Evolutionary conservation across 352 stramenopile genomes (phyloP).

Genomic region (Elongisporangium undulatum): DNA sequence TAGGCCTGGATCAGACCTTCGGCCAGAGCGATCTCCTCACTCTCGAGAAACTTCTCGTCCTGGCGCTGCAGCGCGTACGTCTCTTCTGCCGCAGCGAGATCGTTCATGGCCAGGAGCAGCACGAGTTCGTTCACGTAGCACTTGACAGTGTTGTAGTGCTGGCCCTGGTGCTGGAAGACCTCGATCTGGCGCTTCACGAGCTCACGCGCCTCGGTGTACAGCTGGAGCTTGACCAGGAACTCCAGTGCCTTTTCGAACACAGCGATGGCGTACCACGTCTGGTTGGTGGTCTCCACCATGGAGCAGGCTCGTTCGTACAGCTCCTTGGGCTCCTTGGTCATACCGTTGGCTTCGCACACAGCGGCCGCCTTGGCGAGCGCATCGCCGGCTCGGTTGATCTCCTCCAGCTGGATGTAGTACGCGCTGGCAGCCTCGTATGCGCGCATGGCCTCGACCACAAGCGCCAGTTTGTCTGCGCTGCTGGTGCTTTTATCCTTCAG

Average conservation of each 20-base stretch:
- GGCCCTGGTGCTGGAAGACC: constrained; percentile 61
- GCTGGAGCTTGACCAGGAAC: constrained; percentile 55
- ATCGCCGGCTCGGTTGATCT: constrained; percentile 76
- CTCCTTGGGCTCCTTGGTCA: constrained; percentile 25
- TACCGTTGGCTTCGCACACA: constrained; percentile 40
- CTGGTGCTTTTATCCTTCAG: constrained; percentile 45
- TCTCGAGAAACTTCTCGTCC: constrained; percentile 62
- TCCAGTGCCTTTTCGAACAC: constrained; percentile 71
- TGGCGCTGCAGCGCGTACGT: constrained; percentile 72
- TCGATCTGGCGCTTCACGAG: constrained; percentile 48
- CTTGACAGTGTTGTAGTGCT: constrained; percentile 68
- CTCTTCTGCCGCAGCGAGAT: constrained; percentile 69
- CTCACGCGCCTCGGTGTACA: constrained; percentile 38
- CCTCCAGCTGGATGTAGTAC: constrained; percentile 74
- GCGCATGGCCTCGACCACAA: constrained; percentile 40
- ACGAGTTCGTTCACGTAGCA: constrained; percentile 67
- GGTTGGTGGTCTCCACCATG: constrained; percentile 70
- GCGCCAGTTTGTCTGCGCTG: constrained; percentile 17
- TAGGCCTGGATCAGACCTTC: constrained; percentile 77
- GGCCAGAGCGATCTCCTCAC: constrained; percentile 67
- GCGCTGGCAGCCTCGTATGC: constrained; percentile 57
- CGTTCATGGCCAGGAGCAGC: constrained; percentile 43
- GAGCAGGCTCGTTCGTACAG: constrained; percentile 67
- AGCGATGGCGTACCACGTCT: constrained; percentile 76
- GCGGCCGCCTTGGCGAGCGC: constrained; percentile 62